Conservation (phyloP, 2,329 filamentous ascomycete species). For the Aspergillus brunneoviolaceus region DNA sequence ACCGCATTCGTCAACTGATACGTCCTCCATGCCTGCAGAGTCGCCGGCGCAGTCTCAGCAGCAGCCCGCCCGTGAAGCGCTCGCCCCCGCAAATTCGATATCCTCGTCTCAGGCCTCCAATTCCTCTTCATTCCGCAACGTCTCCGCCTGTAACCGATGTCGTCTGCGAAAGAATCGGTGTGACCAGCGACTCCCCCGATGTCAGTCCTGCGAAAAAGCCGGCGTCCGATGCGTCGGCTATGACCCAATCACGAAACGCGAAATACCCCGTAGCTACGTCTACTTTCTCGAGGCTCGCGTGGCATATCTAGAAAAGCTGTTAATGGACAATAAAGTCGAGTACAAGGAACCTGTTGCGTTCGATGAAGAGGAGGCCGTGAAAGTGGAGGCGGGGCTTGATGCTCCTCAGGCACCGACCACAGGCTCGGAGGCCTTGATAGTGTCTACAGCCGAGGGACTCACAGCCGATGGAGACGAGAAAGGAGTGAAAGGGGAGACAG, state of each 20-base stretch:
- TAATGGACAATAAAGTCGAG: conserved; percentile 66
- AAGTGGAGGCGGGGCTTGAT: conserved; percentile 30
- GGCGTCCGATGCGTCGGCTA: conserved; percentile 89
- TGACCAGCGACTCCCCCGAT: conserved; percentile 88
- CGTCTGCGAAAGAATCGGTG: conserved; percentile 90
- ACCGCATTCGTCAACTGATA: conserved; percentile 32
- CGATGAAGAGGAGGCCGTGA: conserved; percentile 50
- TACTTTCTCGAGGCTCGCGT: conserved; percentile 90
- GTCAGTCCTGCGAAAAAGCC: conserved; percentile 90
- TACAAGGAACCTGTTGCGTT: conserved; percentile 72
- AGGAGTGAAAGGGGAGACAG: conserved; percentile 26
- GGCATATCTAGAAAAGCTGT: conserved; percentile 74
- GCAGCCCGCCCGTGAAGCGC: conserved; percentile 19
- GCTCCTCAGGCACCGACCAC: conserved; percentile 18
- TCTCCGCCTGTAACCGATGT: conserved; percentile 93
- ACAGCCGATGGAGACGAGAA: conserved; percentile 18
- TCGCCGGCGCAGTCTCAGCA: conserved; percentile 21
- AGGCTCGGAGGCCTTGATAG: conserved; percentile 19
- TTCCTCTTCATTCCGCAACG: conserved; percentile 68
- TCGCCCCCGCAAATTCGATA: conserved; percentile 14
- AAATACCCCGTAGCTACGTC: conserved; percentile 90
- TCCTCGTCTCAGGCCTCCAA: conserved; percentile 28
- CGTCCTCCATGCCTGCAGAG: conserved; percentile 23
- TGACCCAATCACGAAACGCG: conserved; percentile 92
- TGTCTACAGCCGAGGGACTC: conserved; percentile 11